A percentile compares a stretch with the other conserved stretches of the same genome.
phyloP scores from a whole-genome alignment of 2,329 filamentous ascomycete genomes.

The Ophiostoma himal-ulmi region DNA sequence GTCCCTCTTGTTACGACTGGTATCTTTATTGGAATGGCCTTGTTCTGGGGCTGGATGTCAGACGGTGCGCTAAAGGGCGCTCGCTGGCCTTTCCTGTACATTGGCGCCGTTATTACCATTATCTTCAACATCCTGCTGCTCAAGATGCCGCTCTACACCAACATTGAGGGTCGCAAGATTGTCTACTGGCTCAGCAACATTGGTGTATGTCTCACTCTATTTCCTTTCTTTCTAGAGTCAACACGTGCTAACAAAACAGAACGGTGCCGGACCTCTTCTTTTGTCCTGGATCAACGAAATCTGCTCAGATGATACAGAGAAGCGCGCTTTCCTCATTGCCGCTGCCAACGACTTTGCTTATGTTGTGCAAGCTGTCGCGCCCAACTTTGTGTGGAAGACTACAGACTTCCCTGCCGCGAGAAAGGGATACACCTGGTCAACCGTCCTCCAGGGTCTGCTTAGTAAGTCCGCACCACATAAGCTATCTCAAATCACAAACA shows the following conservation, averaged over 20 bases:
- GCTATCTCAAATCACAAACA: neutral
- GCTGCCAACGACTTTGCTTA: conserved; percentile 28
- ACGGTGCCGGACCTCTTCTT: conserved; percentile 36
- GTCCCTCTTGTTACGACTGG: conserved; percentile 33
- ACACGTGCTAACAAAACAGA: neutral
- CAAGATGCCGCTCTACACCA: neutral
- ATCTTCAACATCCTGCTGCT: conserved; percentile 34
- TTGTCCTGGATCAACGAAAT: conserved; percentile 32
- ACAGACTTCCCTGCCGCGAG: conserved; percentile 35
- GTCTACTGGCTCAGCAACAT: conserved; percentile 38
- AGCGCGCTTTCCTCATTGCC: conserved; percentile 29
- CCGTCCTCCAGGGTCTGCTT: conserved; percentile 33
- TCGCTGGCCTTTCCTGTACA: conserved; percentile 38
- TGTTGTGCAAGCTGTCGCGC: conserved; percentile 26
- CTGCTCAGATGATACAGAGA: conserved; percentile 28
- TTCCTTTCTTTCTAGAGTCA: no score
- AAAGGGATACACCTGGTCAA: conserved; percentile 36
- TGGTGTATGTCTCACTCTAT: conserved; percentile 25
- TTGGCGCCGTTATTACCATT: conserved; percentile 33
- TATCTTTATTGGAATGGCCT: conserved; percentile 35
- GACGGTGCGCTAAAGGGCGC: conserved; percentile 32
- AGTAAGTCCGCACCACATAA: conserved; percentile 9
- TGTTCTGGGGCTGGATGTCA: conserved; percentile 36
- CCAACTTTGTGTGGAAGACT: conserved; percentile 35
- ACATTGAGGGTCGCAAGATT: conserved; percentile 28